Base-by-base conservation (phyloP, 305 asterid species). In the Fraxinus latifolia region DNA sequence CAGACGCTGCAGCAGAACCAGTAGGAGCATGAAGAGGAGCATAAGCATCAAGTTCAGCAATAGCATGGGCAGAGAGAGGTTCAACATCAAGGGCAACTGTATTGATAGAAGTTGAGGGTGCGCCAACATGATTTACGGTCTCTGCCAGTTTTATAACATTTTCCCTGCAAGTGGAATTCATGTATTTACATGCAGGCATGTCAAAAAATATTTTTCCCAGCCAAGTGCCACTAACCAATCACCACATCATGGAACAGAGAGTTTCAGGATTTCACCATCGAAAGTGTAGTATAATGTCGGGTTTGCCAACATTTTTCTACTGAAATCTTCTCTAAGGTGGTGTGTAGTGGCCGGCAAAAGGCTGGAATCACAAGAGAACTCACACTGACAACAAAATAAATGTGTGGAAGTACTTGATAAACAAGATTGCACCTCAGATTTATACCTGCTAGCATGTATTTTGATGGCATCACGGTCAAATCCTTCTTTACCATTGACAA, bases 401-500 rank as follows among this genome's bases (percentile, higher is more conserved):
- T n/a, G 32, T 4, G 6, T 70, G 23, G 79, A 76, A 74, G 67
- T 80, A 80, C 60, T 84, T 72, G 67, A 79, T 74, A 70, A 80
- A 87, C 39, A 81, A 81, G 72, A 78, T 83, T 83, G 65, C 12
- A 74, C 65, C 44, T 47, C 42, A 62, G 77, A 74, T 21, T 47
- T 78, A 73, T 91, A 92, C 99, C 99, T 89, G 91, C 80, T 82
- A 81, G 88, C 55, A 58, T 83, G 72, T 60, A 27, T 78, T 19
- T 86, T 86, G 76, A 85, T 39, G 73, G 90, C 89, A 84, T 84
- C 89, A 80, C 80, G 92, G 84, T 89, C 91, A 86, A 95, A 95
- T 71, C 98, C 98, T 87, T 83, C 85, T 81, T 91, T 86, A 21
- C 99, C 98, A 42, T 83, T 82, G 32, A 92, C 88, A 86, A 95